A percentile compares a stretch with the other conserved stretches of the same genome.
These are phyloP conservation scores for Cyclaneusma minus DNA, from an alignment of 2,329 filamentous ascomycete genomes.

Conservation along the genomic window DNA sequence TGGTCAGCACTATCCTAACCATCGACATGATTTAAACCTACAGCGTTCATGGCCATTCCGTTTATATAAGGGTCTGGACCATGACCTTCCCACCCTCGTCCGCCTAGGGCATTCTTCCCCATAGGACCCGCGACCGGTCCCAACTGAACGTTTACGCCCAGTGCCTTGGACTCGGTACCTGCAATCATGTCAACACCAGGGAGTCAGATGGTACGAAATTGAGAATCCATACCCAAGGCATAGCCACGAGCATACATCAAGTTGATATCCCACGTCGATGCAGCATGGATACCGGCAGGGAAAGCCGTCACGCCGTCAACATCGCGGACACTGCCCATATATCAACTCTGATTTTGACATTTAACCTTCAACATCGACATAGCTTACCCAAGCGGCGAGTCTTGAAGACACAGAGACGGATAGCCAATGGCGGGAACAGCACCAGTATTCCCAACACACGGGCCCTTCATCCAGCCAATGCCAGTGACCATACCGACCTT, in stretches of 20 bases:
- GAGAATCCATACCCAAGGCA: slow-evolving; percentile 15
- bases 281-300: slow-evolving; percentile 64
- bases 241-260: slow-evolving; percentile 57
- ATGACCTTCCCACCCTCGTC: slow-evolving; percentile 75
- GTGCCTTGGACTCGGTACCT: slow-evolving; percentile 51
- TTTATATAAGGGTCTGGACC: slow-evolving; percentile 62
- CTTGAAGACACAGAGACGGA: slow-evolving; percentile 62
- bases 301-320: slow-evolving; percentile 59
- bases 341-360: too few relatives aligned
- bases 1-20: slow-evolving; percentile 6
- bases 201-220: too few relatives aligned
- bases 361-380: too few relatives aligned
- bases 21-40: too few relatives aligned
- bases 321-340: slow-evolving; percentile 55
- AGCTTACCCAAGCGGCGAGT: slow-evolving; percentile 71
- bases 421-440: slow-evolving; percentile 43
- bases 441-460: slow-evolving; percentile 49
- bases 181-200: too few relatives aligned
- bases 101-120: slow-evolving; percentile 56
- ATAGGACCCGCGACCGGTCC: slow-evolving; percentile 64
- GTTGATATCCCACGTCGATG: slow-evolving; percentile 64
- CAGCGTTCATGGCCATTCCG: too few relatives aligned
- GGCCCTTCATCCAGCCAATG: slow-evolving; percentile 57
- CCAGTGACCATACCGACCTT: slow-evolving; percentile 72
- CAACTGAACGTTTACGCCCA: slow-evolving; percentile 60